These are phyloP conservation scores for Pichia sp. DNA, from an alignment of 1,139 yeast species.

Conservation along the genomic window DNA sequence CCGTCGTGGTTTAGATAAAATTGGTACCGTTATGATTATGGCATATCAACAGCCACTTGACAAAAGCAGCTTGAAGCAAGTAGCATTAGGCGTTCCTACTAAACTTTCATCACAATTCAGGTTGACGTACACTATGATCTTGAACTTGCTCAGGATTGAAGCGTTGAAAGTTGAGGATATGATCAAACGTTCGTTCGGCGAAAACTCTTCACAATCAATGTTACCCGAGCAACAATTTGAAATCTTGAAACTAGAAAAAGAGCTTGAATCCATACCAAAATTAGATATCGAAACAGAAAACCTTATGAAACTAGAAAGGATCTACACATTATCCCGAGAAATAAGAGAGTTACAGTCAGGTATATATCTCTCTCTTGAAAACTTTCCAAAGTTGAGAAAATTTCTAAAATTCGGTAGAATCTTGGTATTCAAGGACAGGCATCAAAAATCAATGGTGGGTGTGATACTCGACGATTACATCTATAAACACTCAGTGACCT, in stretches of 20 bases:
- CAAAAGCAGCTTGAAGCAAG: conserved; percentile 56
- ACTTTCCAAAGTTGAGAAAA: conserved; percentile 9
- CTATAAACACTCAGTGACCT: conserved; percentile 3
- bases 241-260: conserved; percentile 49
- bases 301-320: conserved; percentile 39
- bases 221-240: conserved; percentile 80
- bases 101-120: conserved; percentile 88
- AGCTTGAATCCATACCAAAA: conserved; percentile 38
- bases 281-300: conserved; percentile 36
- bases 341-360: background rate
- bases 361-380: background rate
- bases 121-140: conserved; percentile 91
- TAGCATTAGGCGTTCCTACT: conserved; percentile 83
- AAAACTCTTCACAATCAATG: conserved; percentile 78
- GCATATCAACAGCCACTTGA: conserved; percentile 68
- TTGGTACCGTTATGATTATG: conserved; percentile 99
- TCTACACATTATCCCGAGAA: conserved; percentile 33
- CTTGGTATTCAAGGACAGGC: conserved; percentile 51
- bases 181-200: conserved; percentile 94
- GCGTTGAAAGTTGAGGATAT: conserved; percentile 94
- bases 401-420: conserved; percentile 45
- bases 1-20: conserved; percentile 97
- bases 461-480: conserved; percentile 17
- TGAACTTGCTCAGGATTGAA: conserved; percentile 85
- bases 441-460: conserved; percentile 43